phyloP scores from a whole-genome alignment of 306 rosid genomes.

The Acacia confusa region DNA sequence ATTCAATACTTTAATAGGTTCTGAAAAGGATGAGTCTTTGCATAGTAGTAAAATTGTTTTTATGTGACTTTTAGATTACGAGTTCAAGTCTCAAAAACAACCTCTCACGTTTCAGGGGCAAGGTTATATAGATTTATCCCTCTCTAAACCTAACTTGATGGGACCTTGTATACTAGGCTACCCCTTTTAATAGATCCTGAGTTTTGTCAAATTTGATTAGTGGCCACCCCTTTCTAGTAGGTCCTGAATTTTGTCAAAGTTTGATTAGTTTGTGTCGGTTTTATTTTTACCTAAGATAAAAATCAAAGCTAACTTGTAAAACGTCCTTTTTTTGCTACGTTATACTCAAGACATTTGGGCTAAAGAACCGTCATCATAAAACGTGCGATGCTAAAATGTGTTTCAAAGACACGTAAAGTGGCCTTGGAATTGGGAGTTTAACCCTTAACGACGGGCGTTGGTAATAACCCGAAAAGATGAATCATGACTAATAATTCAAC shows the following conservation, averaged over 20 bases:
- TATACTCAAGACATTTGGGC: background rate
- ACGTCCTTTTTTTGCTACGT: background rate
- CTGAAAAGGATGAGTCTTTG: too few relatives aligned
- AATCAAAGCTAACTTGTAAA: background rate
- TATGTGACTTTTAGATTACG: too few relatives aligned
- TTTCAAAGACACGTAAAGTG: background rate
- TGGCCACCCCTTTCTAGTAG: background rate
- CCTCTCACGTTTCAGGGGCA: fast-evolving
- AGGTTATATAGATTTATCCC: too few relatives aligned
- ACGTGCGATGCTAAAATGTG: background rate
- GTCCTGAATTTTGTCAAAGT: background rate
- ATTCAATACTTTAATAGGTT: too few relatives aligned
- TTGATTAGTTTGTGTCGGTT: background rate
- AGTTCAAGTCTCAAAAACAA: too few relatives aligned
- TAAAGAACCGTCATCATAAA: background rate
- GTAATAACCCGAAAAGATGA: too few relatives aligned
- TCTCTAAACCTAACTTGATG: too few relatives aligned
- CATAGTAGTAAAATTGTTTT: too few relatives aligned
- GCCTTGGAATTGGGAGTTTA: too few relatives aligned
- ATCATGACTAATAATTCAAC: too few relatives aligned
- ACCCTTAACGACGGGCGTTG: too few relatives aligned
- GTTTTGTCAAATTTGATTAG: background rate
- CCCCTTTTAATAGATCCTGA: background rate
- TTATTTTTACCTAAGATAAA: background rate
- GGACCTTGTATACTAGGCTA: too few relatives aligned